These are phyloP conservation scores for Pyrenochaeta sp. DNA, from an alignment of 2,329 filamentous ascomycete species.

Conservation along the genomic window DNA sequence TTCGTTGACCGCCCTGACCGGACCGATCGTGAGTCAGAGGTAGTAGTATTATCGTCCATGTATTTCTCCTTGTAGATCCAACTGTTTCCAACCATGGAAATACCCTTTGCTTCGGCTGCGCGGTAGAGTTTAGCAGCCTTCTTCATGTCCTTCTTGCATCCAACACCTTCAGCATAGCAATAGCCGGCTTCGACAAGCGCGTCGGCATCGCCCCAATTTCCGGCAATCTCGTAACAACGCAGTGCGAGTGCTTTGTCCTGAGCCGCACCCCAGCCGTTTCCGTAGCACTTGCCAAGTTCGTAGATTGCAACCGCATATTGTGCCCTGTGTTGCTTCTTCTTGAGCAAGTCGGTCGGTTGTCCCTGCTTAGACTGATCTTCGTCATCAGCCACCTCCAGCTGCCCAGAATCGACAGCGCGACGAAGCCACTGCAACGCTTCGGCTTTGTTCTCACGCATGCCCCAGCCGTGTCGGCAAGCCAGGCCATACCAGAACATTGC, in stretches of 20 bases:
- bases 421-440: conserved; percentile 93
- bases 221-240: conserved; percentile 95
- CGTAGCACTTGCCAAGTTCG: conserved; percentile 93
- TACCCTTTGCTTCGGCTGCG: conserved; percentile 87
- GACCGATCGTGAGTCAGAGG: conserved; percentile 53
- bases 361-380: conserved; percentile 70
- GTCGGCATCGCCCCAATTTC: conserved; percentile 93
- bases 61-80: conserved; percentile 99
- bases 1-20: conserved; percentile 56
- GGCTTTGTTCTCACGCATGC: conserved; percentile 88
- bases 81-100: conserved; percentile 98
- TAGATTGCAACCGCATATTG: conserved; percentile 97
- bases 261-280: conserved; percentile 97
- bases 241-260: conserved; percentile 89
- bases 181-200: conserved; percentile 94
- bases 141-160: conserved; percentile 95
- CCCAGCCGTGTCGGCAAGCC: conserved; percentile 96
- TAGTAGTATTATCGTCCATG: conserved; percentile 61
- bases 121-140: conserved; percentile 93
- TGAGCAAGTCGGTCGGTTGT: conserved; percentile 70
- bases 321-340: conserved; percentile 84
- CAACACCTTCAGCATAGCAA: conserved; percentile 92
- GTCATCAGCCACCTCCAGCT: conserved; percentile 83
- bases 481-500: conserved; percentile 96
- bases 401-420: conserved; percentile 85